phyloP scores from a whole-genome alignment of 1,284 basidiomycete species.

The Ustilago nuda region DNA sequence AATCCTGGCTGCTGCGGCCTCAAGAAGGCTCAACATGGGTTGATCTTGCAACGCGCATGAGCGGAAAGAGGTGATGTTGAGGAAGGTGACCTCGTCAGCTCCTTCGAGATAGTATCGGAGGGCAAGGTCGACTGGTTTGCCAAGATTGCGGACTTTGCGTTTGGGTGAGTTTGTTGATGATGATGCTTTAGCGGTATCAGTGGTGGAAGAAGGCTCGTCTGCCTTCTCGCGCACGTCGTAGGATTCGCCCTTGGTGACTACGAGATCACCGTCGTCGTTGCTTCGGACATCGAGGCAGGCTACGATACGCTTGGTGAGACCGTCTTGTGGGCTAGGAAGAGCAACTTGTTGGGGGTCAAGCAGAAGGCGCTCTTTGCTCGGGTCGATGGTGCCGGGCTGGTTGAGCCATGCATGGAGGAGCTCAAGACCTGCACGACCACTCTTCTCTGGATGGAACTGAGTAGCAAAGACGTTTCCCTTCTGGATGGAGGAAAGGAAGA shows the following conservation, averaged over 20 bases:
- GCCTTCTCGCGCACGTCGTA: slow-evolving; percentile 90
- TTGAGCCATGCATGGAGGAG: slow-evolving; percentile 87
- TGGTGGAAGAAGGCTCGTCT: slow-evolving; percentile 14
- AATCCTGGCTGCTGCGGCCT: slow-evolving; percentile 86
- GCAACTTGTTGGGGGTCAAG: slow-evolving; percentile 52
- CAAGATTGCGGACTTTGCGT: slow-evolving; percentile 91
- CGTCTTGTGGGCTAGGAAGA: slow-evolving; percentile 69
- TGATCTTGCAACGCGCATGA: slow-evolving; percentile 94
- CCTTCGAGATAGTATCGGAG: slow-evolving; percentile 86
- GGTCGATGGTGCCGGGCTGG: slow-evolving; percentile 67
- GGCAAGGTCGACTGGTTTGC: slow-evolving; percentile 94
- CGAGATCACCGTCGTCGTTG: slow-evolving; percentile 95
- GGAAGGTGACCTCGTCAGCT: slow-evolving; percentile 95
- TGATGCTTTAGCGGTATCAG: slow-evolving; percentile 6
- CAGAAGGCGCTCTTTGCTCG: slow-evolving; percentile 42
- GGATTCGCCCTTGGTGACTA: slow-evolving; percentile 99
- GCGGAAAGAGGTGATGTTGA: slow-evolving; percentile 99
- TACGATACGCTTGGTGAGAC: slow-evolving; percentile 87
- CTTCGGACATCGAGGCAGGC: slow-evolving; percentile 98
- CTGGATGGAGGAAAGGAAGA: slow-evolving; percentile 88
- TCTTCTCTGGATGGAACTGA: slow-evolving; percentile 99
- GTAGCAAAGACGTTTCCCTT: slow-evolving; percentile 90
- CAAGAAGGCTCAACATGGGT: slow-evolving; percentile 96
- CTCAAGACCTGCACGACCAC: slow-evolving; percentile 86
- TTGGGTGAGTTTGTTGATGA: slow-evolving; percentile 22